phyloP scores from a whole-genome alignment of 805 yeast species.

The Kluyveromyces wickerhamii region DNA sequence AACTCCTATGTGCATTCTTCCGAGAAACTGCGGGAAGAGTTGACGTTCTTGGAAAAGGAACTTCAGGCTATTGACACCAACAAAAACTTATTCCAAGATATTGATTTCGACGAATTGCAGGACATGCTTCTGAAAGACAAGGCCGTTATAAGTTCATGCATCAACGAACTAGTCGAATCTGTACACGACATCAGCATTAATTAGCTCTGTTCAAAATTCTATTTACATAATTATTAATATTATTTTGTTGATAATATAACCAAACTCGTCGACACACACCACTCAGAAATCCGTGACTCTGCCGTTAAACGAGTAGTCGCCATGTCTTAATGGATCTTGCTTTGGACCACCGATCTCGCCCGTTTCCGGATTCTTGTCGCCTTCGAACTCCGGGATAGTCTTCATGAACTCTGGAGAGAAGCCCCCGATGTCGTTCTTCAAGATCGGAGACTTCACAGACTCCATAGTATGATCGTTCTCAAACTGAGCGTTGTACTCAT shows the following conservation, averaged over 20 bases:
- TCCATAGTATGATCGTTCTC: conserved; percentile 26
- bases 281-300: conserved; percentile 91
- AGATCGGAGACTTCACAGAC: conserved; percentile 29
- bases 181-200: neutral
- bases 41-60: conserved; percentile 24
- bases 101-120: conserved; percentile 17
- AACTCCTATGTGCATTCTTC: conserved; percentile 27
- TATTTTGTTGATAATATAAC: too few species aligned
- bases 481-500: conserved; percentile 53
- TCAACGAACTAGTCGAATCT: conserved; percentile 8
- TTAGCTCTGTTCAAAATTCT: too few species aligned
- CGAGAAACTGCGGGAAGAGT: conserved; percentile 21
- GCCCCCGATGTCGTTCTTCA: conserved; percentile 49
- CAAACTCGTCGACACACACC: too few species aligned
- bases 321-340: conserved; percentile 88
- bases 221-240: too few species aligned
- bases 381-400: conserved; percentile 91
- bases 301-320: conserved; percentile 93
- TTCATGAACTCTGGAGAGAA: conserved; percentile 64
- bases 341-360: conserved; percentile 98
- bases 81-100: neutral
- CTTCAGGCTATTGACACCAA: conserved; percentile 13
- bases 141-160: conserved; percentile 21
- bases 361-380: conserved; percentile 84
- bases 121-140: conserved; percentile 29